Evolutionary conservation across 2,329 filamentous ascomycete species (phyloP).

Genomic region (Fusarium napiforme): DNA sequence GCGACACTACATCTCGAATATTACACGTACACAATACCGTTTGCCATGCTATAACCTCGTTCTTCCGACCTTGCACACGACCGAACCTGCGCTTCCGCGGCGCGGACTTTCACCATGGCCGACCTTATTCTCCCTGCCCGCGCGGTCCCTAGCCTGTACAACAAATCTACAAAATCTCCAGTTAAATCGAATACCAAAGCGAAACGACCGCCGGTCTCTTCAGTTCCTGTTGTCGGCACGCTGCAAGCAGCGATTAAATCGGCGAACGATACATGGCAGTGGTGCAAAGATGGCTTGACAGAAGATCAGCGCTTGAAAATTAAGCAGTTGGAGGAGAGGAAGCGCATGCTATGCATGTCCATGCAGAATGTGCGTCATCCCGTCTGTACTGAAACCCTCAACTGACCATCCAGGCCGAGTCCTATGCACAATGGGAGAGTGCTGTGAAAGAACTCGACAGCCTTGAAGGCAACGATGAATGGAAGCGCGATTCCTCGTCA

Average conservation of each 20-base stretch:
- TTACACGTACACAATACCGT: background rate
- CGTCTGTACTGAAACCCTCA: background rate
- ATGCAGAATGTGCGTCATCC: conserved; percentile 70
- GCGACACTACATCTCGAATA: background rate
- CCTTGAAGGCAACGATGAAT: conserved; percentile 81
- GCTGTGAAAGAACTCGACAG: conserved; percentile 82
- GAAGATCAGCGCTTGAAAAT: conserved; percentile 60
- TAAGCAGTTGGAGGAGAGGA: conserved; percentile 65
- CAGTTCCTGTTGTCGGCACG: conserved; percentile 38
- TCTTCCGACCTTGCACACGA: conserved; percentile 8
- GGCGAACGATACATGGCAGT: conserved; percentile 56
- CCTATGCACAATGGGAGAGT: conserved; percentile 76
- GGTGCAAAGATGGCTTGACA: conserved; percentile 64
- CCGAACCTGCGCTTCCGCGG: conserved; percentile 16
- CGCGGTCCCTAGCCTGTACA: conserved; percentile 36
- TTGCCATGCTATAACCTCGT: conserved; percentile 31
- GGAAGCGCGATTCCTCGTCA: conserved; percentile 75
- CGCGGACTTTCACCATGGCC: conserved; percentile 38
- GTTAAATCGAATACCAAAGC: conserved; percentile 42
- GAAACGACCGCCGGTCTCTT: conserved; percentile 30
- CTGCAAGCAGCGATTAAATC: conserved; percentile 51
- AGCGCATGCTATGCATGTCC: conserved; percentile 70
- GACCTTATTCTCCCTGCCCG: conserved; percentile 45
- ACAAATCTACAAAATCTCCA: conserved; percentile 23
- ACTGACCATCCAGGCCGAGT: conserved; percentile 66